phyloP scores from a whole-genome alignment of 257 asterid species.

The Anisodus acutangulus region DNA sequence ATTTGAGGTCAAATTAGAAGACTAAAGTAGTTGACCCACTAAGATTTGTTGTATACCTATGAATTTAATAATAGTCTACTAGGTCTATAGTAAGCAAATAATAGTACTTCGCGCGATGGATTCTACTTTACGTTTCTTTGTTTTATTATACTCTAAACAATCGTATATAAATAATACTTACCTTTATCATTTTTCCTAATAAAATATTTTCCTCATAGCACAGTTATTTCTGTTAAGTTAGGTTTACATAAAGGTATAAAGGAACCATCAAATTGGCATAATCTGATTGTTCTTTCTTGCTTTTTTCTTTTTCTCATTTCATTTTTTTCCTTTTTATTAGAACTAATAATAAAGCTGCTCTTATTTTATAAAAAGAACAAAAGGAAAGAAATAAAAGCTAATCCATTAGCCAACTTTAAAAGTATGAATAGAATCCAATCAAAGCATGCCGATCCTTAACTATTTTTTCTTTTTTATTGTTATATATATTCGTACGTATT shows the following conservation, averaged over 20 bases:
- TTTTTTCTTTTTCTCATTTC: neutral
- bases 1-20: neutral
- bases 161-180: neutral
- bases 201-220: neutral
- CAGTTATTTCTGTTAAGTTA: slow-evolving; percentile 30
- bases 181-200: neutral
- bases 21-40: slow-evolving; percentile 24
- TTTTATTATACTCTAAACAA: neutral
- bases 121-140: slow-evolving; percentile 8
- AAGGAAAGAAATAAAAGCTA: neutral
- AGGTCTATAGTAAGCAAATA: neutral
- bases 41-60: neutral
- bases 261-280: neutral
- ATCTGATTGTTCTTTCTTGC: neutral
- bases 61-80: neutral
- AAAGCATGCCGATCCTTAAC: neutral
- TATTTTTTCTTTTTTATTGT: neutral
- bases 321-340: neutral
- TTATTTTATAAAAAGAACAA: neutral
- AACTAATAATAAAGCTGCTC: neutral
- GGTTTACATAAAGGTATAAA: slow-evolving; percentile 12
- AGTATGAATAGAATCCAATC: slow-evolving; percentile 19
- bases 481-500: neutral
- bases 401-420: neutral
- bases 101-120: neutral